Percentiles rank a stretch among this genome's conserved stretches.
Evolutionary conservation across 139 green algal genomes (phyloP).

Genomic region (Chlorella sp.): DNA sequence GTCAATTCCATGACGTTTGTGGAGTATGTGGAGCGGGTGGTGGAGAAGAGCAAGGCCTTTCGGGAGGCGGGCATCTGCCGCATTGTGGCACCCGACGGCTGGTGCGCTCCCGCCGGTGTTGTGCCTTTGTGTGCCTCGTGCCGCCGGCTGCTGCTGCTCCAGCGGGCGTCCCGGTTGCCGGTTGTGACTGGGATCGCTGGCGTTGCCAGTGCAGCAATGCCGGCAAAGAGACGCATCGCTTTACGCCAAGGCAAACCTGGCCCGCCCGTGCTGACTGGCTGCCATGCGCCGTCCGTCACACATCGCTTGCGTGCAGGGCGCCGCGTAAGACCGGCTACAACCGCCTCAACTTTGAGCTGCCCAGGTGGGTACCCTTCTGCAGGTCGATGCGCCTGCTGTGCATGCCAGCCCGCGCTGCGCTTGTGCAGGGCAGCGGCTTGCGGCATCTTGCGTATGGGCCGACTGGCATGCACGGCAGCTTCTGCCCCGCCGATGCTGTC

Average conservation of each 20-base stretch:
- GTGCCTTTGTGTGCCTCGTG: constrained; percentile 38
- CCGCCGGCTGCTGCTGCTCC: constrained; percentile 41
- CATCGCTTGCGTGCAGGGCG: constrained; percentile 22
- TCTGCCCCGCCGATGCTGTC: not conserved
- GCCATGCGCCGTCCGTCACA: no score
- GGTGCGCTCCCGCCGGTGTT: not conserved
- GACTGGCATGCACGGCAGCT: not conserved
- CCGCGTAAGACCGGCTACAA: constrained; percentile 70
- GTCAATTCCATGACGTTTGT: not conserved
- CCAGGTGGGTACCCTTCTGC: constrained; percentile 39
- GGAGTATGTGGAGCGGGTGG: constrained; percentile 22
- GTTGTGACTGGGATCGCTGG: no score
- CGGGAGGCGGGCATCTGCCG: constrained; percentile 26
- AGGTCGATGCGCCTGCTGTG: not conserved
- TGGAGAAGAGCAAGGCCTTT: constrained; percentile 16
- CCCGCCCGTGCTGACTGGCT: no score
- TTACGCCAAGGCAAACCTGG: no score
- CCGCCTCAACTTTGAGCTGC: constrained; percentile 49
- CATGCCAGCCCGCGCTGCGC: not conserved
- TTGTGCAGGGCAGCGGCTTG: not conserved
- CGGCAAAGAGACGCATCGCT: no score
- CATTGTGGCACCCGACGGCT: constrained; percentile 31
- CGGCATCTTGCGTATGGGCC: no score
- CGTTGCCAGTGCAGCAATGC: no score
- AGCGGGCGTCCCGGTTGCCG: no score